phyloP scores from a whole-genome alignment of 164 flowering plant species.

The Magnolia changhungtana region DNA sequence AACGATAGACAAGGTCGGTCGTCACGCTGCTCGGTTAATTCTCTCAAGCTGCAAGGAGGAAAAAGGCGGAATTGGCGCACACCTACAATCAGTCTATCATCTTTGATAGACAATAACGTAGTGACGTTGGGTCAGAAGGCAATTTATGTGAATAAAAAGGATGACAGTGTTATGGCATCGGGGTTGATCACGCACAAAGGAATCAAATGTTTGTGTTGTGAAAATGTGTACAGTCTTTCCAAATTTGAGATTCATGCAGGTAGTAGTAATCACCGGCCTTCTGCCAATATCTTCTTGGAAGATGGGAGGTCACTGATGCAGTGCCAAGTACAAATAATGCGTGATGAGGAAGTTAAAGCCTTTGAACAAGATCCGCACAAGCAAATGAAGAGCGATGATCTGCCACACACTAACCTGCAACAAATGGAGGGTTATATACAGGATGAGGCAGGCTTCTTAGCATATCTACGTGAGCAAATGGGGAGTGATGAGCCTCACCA shows the following conservation, averaged over 20 bases:
- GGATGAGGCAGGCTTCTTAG: no score
- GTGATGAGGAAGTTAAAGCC: background rate
- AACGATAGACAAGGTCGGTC: no score
- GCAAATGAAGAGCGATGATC: no score
- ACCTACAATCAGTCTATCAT: conserved; percentile 60
- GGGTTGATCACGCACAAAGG: conserved; percentile 71
- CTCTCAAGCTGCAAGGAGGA: no score
- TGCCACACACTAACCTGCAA: no score
- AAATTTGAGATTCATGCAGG: conserved; percentile 73
- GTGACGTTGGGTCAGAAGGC: conserved; percentile 49
- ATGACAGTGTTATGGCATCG: conserved; percentile 21
- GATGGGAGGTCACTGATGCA: conserved; percentile 82
- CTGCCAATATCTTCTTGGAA: conserved; percentile 59
- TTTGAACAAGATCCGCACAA: no score
- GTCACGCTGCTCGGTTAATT: no score
- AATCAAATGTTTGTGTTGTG: conserved; percentile 77
- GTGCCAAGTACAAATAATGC: conserved; percentile 49
- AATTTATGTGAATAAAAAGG: conserved; percentile 27
- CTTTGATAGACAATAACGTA: conserved; percentile 69
- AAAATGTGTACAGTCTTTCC: conserved; percentile 35
- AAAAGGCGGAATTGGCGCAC: background rate
- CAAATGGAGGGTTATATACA: no score
- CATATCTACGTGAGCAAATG: conserved; percentile 10
- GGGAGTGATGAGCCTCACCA: conserved; percentile 49
- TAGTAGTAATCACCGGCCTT: conserved; percentile 34